These are phyloP conservation scores for Dentiscutata heterogama DNA, from an alignment of 371 early-diverging fungal genomes.

Conservation along the genomic window DNA sequence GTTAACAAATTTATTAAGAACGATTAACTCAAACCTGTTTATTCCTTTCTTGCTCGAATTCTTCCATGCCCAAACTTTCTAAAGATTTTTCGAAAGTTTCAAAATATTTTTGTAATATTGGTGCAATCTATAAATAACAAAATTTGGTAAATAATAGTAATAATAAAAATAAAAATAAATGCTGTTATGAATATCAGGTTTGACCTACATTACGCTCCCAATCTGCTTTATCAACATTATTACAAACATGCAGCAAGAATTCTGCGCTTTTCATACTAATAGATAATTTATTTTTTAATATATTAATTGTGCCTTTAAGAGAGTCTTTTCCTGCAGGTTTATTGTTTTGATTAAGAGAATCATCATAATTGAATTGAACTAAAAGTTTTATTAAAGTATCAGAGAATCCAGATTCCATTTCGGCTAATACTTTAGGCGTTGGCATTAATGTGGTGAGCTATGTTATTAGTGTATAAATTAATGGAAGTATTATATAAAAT, in stretches of 20 bases:
- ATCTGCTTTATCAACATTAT: slow-evolving; percentile 59
- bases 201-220: slow-evolving; percentile 68
- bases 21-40: slow-evolving; percentile 54
- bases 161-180: neutral
- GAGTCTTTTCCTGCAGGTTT: neutral
- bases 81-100: slow-evolving; percentile 53
- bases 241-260: slow-evolving; percentile 62
- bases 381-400: slow-evolving; percentile 57
- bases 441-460: slow-evolving; percentile 57
- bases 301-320: slow-evolving; percentile 21
- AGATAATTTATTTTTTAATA: slow-evolving; percentile 52
- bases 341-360: neutral
- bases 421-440: slow-evolving; percentile 55
- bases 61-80: slow-evolving; percentile 47
- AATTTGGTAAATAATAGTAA: neutral
- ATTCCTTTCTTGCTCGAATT: slow-evolving; percentile 54
- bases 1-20: neutral
- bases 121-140: slow-evolving; percentile 61
- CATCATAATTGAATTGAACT: slow-evolving; percentile 41
- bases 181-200: neutral
- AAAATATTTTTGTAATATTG: slow-evolving; percentile 72
- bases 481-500: neutral
- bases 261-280: slow-evolving; percentile 67
- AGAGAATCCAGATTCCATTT: slow-evolving; percentile 63
- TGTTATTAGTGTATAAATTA: neutral